These are phyloP conservation scores for Psilocybe azurescens DNA, from an alignment of 768 basidiomycete species.

Conservation along the genomic window DNA sequence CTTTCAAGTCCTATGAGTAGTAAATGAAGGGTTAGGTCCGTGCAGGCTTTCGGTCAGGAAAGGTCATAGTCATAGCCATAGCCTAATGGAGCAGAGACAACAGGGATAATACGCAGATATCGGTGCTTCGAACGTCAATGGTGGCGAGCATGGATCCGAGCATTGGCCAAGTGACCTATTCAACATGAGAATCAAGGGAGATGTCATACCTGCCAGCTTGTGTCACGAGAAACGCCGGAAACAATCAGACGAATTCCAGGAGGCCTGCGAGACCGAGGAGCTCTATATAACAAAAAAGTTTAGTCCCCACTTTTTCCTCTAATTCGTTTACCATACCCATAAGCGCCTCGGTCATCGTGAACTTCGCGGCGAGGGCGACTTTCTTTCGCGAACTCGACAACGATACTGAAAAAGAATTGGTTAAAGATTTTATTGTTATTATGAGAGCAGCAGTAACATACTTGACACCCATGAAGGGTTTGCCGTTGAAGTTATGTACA, in stretches of 20 bases:
- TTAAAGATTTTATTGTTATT: not conserved
- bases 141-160: conserved; percentile 25
- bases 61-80: conserved; percentile 12
- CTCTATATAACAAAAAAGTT: conserved; percentile 35
- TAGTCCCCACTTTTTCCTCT: conserved; percentile 2
- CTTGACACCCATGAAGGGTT: conserved; percentile 89
- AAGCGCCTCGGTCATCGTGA: conserved; percentile 59
- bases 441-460: conserved; percentile 34
- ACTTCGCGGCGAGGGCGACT: conserved; percentile 82
- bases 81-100: conserved; percentile 10
- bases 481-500: conserved; percentile 84
- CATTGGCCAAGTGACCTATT: conserved; percentile 25
- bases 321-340: conserved; percentile 51
- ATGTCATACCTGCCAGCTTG: conserved; percentile 96
- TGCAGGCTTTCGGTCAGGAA: conserved; percentile 16
- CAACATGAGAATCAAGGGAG: conserved; percentile 31
- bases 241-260: conserved; percentile 86
- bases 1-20: conserved; percentile 89
- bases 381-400: conserved; percentile 97
- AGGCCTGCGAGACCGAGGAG: conserved; percentile 74
- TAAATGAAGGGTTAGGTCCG: conserved; percentile 48
- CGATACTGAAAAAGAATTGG: conserved; percentile 61
- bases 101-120: conserved; percentile 15
- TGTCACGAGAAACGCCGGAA: conserved; percentile 89
- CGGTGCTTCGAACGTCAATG: conserved; percentile 11